Percentiles rank a stretch among this genome's conserved stretches.
These are phyloP conservation scores for Aspergillus alliaceus DNA, from an alignment of 2,329 filamentous ascomycete genomes.

Conservation along the genomic window DNA sequence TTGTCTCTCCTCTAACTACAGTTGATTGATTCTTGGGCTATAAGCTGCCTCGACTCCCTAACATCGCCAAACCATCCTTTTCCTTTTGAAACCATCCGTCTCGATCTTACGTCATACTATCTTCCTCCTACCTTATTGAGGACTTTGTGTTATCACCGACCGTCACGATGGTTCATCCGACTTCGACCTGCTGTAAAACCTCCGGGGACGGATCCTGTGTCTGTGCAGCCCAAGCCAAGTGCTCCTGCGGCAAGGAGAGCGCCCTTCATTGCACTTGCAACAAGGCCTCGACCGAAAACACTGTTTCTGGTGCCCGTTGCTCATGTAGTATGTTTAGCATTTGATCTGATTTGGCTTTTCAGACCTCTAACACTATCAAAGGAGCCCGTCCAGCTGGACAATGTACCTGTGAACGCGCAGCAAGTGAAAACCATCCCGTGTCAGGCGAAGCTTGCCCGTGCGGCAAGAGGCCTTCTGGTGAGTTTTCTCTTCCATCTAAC, in stretches of 20 bases:
- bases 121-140: too few species aligned
- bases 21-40: too few species aligned
- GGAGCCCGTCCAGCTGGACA: conserved; percentile 72
- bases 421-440: conserved; percentile 65
- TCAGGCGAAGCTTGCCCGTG: conserved; percentile 70
- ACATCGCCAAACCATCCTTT: too few species aligned
- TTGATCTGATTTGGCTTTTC: neutral
- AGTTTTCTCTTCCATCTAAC: conserved; percentile 16
- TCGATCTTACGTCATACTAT: neutral
- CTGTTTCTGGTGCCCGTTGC: conserved; percentile 69
- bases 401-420: conserved; percentile 77
- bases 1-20: neutral
- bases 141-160: too few species aligned
- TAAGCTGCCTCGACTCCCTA: too few species aligned
- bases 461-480: conserved; percentile 70
- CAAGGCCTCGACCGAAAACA: conserved; percentile 75
- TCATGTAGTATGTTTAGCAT: conserved; percentile 65
- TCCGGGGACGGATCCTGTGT: conserved; percentile 55
- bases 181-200: conserved; percentile 60
- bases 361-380: conserved; percentile 25
- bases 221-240: conserved; percentile 62
- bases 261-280: conserved; percentile 85
- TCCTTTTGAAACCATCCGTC: too few species aligned
- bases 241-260: conserved; percentile 86
- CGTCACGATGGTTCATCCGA: conserved; percentile 50